Evolutionary conservation across 148 eudicot genomes (phyloP), one percentile per base, ranked within the genome.

Genomic region (Rhododendron vialii): DNA sequence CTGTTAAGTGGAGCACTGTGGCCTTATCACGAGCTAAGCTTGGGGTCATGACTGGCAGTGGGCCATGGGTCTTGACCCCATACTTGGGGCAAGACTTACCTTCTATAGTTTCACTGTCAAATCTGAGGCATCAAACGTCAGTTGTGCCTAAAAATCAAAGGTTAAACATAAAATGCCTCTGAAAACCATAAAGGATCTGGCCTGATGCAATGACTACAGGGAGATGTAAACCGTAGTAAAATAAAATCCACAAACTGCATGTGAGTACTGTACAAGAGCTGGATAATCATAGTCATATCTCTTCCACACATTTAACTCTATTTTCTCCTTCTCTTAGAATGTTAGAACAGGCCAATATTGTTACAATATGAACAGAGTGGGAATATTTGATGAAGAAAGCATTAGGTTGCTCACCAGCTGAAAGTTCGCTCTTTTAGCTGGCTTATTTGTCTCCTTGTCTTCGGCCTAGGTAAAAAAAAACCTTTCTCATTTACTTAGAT

Each of bases 401-500:
- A 82, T 53, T 73, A 33, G 10, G 51, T 41, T 73, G 86, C 91
- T 92, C 82, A 92, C 96, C 91, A 84, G 61, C 83, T 88, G 88
- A 87, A 87, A 85, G 78, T 88, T 87, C 85, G 81, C 75, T 82
- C 81, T 86, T 74, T 90, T 65, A 28, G 85, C 87, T 82, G 86
- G 86, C 84, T 38, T 83, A 36, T 82, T 85, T 82, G 85, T 88
- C 90, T 92, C 91, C 84, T 87, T 82, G 87, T 92, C 94, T 90
- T 93, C 90, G 69, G 86, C 92, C 98, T 96, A 91, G 30, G 57
- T 82, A 84, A 91, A 87, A 69, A 83, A 47, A 87, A 74, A 87
- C 43, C 43, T 5, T 67, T 71, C 76, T 59, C 8, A 89, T 76
- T 47, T 82, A 71, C 75, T 53, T 2, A n/a, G 59, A 84, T 26